A percentile compares a stretch with the other conserved stretches of the same genome.
These are phyloP conservation scores for Phytophthora macrochlamydospora DNA, from an alignment of 352 stramenopile species.

Conservation along the genomic window DNA sequence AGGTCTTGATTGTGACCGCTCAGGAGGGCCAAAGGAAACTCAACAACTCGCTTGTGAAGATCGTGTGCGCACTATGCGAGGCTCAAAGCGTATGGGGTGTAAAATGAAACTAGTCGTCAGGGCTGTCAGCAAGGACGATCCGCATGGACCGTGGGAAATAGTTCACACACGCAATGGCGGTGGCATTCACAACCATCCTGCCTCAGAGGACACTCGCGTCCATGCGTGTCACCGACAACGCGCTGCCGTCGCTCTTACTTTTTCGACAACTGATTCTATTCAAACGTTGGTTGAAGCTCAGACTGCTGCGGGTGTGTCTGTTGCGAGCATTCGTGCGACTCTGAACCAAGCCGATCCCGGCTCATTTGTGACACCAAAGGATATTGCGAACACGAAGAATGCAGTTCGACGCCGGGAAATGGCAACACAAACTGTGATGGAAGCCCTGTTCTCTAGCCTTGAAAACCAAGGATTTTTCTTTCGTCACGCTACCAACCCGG, in stretches of 20 bases:
- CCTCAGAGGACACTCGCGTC: conserved; percentile 4
- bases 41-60: conserved; percentile 16
- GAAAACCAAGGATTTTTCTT: conserved; percentile 8
- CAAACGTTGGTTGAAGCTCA: conserved; percentile 4
- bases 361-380: conserved; percentile 9
- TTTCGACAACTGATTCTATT: conserved; percentile 2
- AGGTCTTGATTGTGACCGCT: conserved; percentile 15
- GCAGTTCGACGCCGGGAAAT: not conserved
- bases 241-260: not conserved
- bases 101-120: conserved; percentile 10
- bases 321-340: not conserved
- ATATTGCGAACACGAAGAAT: conserved; percentile 6
- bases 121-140: conserved; percentile 13
- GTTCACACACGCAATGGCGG: conserved; percentile 19
- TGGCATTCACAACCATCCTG: conserved; percentile 14
- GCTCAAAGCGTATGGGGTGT: conserved; percentile 14
- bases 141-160: conserved; percentile 12
- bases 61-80: conserved; percentile 2
- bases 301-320: conserved; percentile 1
- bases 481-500: not conserved
- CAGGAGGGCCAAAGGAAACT: conserved; percentile 8
- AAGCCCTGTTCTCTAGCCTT: conserved; percentile 5
- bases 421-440: conserved; percentile 1
- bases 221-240: conserved; percentile 12
- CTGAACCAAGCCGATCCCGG: conserved; percentile 6